Conservation (phyloP, 2,329 filamentous ascomycete species). For the Rosellinia necatrix region DNA sequence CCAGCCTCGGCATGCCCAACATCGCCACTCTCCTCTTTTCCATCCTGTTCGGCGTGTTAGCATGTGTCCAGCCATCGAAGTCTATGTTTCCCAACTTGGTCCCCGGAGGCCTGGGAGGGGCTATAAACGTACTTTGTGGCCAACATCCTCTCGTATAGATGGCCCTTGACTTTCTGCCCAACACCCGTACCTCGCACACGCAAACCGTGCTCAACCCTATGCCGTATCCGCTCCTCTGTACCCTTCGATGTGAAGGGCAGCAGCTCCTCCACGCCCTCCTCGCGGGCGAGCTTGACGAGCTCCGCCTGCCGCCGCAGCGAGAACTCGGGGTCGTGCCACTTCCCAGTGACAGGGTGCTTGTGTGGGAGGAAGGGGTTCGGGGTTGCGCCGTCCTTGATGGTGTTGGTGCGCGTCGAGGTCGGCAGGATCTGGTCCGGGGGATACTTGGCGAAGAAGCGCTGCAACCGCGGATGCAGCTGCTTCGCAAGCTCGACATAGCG, state of each 20-base stretch:
- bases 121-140: slow-evolving; percentile 68
- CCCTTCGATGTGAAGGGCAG: slow-evolving; percentile 79
- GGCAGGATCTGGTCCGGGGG: slow-evolving; percentile 70
- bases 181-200: slow-evolving; percentile 91
- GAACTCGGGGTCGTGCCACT: slow-evolving; percentile 82
- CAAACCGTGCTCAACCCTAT: slow-evolving; percentile 77
- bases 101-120: neutral
- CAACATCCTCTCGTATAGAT: slow-evolving; percentile 87
- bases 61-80: slow-evolving; percentile 13
- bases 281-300: slow-evolving; percentile 80
- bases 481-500: slow-evolving; percentile 64
- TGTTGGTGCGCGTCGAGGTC: slow-evolving; percentile 41
- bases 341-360: slow-evolving; percentile 77
- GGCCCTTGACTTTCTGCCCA: slow-evolving; percentile 93
- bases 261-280: slow-evolving; percentile 80
- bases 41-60: slow-evolving; percentile 61
- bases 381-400: slow-evolving; percentile 45
- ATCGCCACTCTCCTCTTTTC: slow-evolving; percentile 90
- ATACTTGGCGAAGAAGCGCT: slow-evolving; percentile 87
- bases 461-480: slow-evolving; percentile 75
- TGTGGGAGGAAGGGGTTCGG: slow-evolving; percentile 81
- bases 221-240: slow-evolving; percentile 70
- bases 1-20: slow-evolving; percentile 90
- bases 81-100: neutral
- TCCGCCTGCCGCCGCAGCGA: slow-evolving; percentile 88